Evolutionary conservation across 2,329 filamentous ascomycete species (phyloP).

Genomic region (Akanthomyces dipterigenus): DNA sequence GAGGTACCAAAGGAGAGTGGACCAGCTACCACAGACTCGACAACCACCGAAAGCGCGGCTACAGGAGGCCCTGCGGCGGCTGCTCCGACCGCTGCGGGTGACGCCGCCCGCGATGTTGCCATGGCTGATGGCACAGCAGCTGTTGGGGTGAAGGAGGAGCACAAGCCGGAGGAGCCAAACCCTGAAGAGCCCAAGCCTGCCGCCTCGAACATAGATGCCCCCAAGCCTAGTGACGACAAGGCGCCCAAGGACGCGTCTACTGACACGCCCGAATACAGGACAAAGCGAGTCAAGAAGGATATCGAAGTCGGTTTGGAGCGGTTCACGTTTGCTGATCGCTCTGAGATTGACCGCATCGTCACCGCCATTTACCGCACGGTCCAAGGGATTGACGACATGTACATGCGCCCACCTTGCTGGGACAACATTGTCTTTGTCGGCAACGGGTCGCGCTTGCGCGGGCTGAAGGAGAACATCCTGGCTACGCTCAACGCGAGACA

Average conservation of each 20-base stretch:
- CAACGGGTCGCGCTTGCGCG: constrained; percentile 66
- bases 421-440: constrained; percentile 88
- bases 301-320: constrained; percentile 73
- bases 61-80: not conserved
- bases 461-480: constrained; percentile 84
- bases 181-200: constrained; percentile 18
- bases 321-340: constrained; percentile 61
- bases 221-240: constrained; percentile 13
- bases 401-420: constrained; percentile 82
- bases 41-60: constrained; percentile 5
- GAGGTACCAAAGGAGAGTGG: constrained; percentile 7
- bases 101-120: not conserved
- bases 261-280: constrained; percentile 36
- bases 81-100: not conserved
- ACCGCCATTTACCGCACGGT: constrained; percentile 78
- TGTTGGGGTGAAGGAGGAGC: constrained; percentile 1
- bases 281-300: constrained; percentile 55
- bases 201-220: constrained; percentile 15
- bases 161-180: constrained; percentile 16
- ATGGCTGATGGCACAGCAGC: not conserved
- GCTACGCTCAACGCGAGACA: constrained; percentile 74
- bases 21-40: not conserved
- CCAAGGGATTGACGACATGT: constrained; percentile 74
- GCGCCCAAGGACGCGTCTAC: constrained; percentile 14
- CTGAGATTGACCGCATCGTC: constrained; percentile 75